phyloP scores from a whole-genome alignment of 768 basidiomycete species.

The Mycena kentingensis region DNA sequence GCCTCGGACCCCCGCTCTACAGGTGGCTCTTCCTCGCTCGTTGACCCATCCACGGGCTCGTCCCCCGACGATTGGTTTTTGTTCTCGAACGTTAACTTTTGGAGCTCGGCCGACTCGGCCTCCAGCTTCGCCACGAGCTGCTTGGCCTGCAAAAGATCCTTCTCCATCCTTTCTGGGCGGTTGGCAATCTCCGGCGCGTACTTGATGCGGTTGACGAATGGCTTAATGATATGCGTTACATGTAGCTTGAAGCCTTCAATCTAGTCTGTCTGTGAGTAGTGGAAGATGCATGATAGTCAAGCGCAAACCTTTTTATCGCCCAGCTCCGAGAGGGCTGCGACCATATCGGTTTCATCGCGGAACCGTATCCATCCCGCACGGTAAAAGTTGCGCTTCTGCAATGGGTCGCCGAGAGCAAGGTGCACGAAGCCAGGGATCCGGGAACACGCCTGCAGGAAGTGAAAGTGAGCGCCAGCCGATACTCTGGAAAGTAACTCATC shows the following conservation, averaged over 20 bases:
- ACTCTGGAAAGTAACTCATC: conserved; percentile 45
- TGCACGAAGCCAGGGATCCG: conserved; percentile 83
- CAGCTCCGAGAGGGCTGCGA: conserved; percentile 66
- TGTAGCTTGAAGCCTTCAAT: conserved; percentile 95
- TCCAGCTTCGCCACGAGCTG: conserved; percentile 74
- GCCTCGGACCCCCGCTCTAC: conserved; percentile 72
- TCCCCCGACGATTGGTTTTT: conserved; percentile 29
- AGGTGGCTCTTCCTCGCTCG: conserved; percentile 56
- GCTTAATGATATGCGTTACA: conserved; percentile 77
- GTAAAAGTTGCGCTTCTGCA: conserved; percentile 91
- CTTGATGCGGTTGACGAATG: conserved; percentile 77
- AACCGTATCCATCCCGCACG: conserved; percentile 94
- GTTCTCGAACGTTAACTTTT: conserved; percentile 38
- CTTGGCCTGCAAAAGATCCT: conserved; percentile 79
- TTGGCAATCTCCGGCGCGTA: conserved; percentile 83
- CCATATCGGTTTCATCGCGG: conserved; percentile 82
- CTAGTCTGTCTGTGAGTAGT: conserved; percentile 40
- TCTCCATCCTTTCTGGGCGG: conserved; percentile 75
- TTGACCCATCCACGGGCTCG: conserved; percentile 25
- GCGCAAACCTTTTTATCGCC: conserved; percentile 79
- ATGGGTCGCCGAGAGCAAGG: conserved; percentile 87
- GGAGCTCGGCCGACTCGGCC: conserved; percentile 60
- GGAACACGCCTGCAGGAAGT: conserved; percentile 60
- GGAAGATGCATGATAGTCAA: conserved; percentile 4
- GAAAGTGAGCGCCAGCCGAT: conserved; percentile 8